These are phyloP conservation scores for Syzygium syzygioides DNA, from an alignment of 441 rosid species.

Conservation along the genomic window DNA sequence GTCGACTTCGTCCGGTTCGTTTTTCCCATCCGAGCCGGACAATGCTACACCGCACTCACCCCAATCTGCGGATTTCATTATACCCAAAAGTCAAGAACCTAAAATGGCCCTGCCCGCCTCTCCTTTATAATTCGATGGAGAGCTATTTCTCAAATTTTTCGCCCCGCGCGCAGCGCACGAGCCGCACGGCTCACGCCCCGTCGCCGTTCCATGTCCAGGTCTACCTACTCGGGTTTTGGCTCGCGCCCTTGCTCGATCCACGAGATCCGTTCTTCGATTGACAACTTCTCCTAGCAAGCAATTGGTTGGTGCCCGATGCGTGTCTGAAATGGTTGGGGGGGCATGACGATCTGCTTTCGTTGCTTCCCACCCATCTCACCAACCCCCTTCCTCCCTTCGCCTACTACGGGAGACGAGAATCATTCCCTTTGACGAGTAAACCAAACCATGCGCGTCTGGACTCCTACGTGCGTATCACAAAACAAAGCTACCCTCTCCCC, in stretches of 20 bases:
- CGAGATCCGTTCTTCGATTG: neutral
- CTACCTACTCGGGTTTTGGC: neutral
- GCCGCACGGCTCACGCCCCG: neutral
- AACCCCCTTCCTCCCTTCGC: neutral
- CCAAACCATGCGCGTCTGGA: neutral
- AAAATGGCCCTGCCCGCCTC: neutral
- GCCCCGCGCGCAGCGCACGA: neutral
- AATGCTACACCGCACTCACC: neutral
- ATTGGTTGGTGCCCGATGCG: neutral
- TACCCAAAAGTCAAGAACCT: neutral
- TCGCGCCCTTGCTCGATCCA: neutral
- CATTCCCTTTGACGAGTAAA: neutral
- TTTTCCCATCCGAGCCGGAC: neutral
- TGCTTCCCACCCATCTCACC: neutral
- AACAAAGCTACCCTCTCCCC: neutral
- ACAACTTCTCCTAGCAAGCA: neutral
- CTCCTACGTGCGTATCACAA: neutral
- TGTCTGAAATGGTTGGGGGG: neutral
- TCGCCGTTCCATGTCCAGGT: neutral
- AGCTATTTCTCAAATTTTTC: neutral
- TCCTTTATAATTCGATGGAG: neutral
- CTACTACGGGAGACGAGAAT: neutral
- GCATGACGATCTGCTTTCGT: neutral
- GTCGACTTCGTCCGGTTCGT: neutral
- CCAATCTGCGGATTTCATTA: neutral